phyloP scores from a whole-genome alignment of 1,139 yeast species.

The Kodamaea plutei region DNA sequence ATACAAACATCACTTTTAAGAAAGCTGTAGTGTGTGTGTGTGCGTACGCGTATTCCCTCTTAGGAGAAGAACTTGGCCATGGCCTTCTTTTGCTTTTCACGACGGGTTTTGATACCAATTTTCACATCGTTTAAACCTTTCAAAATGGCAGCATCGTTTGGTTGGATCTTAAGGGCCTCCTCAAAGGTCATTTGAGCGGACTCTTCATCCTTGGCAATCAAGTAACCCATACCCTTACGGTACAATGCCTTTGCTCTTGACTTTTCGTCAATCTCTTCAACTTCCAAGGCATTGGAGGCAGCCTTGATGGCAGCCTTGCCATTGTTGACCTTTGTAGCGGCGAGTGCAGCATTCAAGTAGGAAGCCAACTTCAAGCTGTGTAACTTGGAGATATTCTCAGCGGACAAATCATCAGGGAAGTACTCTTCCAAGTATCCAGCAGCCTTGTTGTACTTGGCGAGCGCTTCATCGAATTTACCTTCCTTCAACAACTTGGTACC shows the following conservation, averaged over 20 bases:
- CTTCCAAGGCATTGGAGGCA: constrained; percentile 63
- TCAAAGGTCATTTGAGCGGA: constrained; percentile 65
- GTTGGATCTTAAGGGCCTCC: constrained; percentile 61
- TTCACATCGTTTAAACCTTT: constrained; percentile 66
- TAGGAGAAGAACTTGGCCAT: constrained; percentile 70
- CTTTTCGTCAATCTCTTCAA: constrained; percentile 58
- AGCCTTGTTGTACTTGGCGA: constrained; percentile 69
- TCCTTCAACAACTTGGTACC: constrained; percentile 75
- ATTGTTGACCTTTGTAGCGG: constrained; percentile 61
- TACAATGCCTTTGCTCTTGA: constrained; percentile 80
- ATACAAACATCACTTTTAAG: no score
- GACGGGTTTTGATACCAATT: constrained; percentile 47
- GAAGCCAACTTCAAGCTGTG: constrained; percentile 57
- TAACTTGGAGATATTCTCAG: constrained; percentile 45
- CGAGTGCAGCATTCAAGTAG: constrained; percentile 69
- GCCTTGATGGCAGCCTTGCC: constrained; percentile 55
- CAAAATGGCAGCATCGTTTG: constrained; percentile 70
- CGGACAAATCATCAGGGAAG: constrained; percentile 66
- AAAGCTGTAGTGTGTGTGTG: no score
- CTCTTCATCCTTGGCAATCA: constrained; percentile 63
- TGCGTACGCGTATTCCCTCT: no score
- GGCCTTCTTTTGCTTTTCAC: constrained; percentile 75
- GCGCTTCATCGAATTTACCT: constrained; percentile 54
- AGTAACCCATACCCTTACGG: constrained; percentile 77
- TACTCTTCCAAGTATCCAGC: constrained; percentile 64